Evolutionary conservation across 441 rosid genomes (phyloP).

Genomic region (Hura crepitans): DNA sequence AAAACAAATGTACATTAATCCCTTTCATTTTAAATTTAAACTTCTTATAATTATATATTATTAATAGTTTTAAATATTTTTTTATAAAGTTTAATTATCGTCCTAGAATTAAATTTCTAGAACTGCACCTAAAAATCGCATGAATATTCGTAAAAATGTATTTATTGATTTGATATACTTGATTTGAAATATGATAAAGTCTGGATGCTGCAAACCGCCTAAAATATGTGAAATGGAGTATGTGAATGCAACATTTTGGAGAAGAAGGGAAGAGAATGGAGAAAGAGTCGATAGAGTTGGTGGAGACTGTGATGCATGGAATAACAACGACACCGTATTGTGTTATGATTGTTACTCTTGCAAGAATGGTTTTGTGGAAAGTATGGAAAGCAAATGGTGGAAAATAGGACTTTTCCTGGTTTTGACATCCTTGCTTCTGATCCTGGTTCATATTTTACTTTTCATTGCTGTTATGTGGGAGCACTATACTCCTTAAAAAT

Average conservation of each 20-base stretch:
- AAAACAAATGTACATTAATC: too few relatives aligned
- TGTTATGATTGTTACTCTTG: conserved; percentile 64
- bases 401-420: conserved; percentile 58
- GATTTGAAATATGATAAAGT: conserved; percentile 25
- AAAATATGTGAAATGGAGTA: conserved; percentile 47
- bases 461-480: conserved; percentile 60
- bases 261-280: conserved; percentile 12
- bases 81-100: too few relatives aligned
- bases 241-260: conserved; percentile 65
- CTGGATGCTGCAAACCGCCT: conserved; percentile 79
- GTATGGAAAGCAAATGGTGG: conserved; percentile 58
- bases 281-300: neutral
- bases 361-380: conserved; percentile 44
- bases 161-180: neutral
- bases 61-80: too few relatives aligned
- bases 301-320: conserved; percentile 52
- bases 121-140: too few relatives aligned
- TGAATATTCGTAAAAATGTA: too few relatives aligned
- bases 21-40: too few relatives aligned
- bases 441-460: conserved; percentile 43
- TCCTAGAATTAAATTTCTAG: too few relatives aligned
- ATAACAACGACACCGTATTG: conserved; percentile 37
- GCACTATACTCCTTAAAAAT: conserved; percentile 27
- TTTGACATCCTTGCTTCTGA: conserved; percentile 51
- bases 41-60: too few relatives aligned